phyloP scores from a whole-genome alignment of 1,284 basidiomycete species.

The Ustilago bromivora region DNA sequence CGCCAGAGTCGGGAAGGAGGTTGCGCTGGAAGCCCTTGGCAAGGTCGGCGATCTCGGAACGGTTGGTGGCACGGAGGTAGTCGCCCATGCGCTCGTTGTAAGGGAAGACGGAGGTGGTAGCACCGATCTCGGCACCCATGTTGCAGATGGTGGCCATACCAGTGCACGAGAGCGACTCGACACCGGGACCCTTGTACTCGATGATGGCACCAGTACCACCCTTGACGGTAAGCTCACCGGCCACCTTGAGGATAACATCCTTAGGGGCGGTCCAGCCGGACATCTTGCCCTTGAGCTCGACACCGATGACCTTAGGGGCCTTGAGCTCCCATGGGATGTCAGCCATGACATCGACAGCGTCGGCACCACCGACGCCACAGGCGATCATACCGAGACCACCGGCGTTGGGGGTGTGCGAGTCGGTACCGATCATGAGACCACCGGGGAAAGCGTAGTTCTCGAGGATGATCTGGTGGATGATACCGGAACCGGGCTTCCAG shows the following conservation, averaged over 20 bases:
- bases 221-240: conserved; percentile 70
- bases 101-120: conserved; percentile 98
- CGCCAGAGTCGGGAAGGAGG: conserved; percentile 86
- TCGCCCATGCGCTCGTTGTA: conserved; percentile 94
- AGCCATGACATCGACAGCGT: conserved; percentile 99
- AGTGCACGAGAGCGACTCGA: conserved; percentile 95
- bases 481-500: conserved; percentile 99
- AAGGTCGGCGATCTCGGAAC: conserved; percentile 87
- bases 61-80: conserved; percentile 94
- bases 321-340: conserved; percentile 98
- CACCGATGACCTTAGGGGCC: conserved; percentile 98
- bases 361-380: conserved; percentile 98
- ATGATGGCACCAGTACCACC: conserved; percentile 70
- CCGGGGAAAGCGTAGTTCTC: conserved; percentile 99
- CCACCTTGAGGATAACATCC: conserved; percentile 70
- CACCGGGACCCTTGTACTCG: conserved; percentile 75
- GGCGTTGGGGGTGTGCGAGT: conserved; percentile 99
- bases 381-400: conserved; percentile 99
- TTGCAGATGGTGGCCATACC: conserved; percentile 99
- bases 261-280: conserved; percentile 97
- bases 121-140: conserved; percentile 99
- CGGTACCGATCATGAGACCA: conserved; percentile 99
- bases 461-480: conserved; percentile 77
- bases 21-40: conserved; percentile 91
- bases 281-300: conserved; percentile 95